A percentile compares a stretch with the other conserved stretches of the same genome.
Conservation (phyloP, 1,284 basidiomycete genomes). For the Xerocomus amazonicus region DNA sequence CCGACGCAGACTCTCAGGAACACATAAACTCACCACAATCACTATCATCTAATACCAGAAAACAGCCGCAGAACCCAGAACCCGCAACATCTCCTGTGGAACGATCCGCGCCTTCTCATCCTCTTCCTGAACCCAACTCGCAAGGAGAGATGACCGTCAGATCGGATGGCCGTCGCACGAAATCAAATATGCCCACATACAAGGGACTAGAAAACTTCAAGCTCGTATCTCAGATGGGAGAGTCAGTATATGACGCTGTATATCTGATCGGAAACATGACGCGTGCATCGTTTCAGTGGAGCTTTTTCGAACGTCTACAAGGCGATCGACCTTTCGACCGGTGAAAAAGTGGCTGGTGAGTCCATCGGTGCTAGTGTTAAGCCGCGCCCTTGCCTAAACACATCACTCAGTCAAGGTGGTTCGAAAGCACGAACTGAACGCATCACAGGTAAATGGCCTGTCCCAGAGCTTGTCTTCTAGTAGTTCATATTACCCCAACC, state of each 20-base stretch:
- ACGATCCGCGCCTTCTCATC: conserved; percentile 32
- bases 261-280: conserved; percentile 9
- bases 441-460: conserved; percentile 81
- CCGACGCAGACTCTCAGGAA: conserved; percentile 33
- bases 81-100: conserved; percentile 27
- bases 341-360: conserved; percentile 83
- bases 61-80: conserved; percentile 27
- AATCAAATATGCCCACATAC: conserved; percentile 77
- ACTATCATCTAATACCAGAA: conserved; percentile 31
- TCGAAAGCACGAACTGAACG: conserved; percentile 93
- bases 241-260: conserved; percentile 55
- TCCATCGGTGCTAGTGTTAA: conserved; percentile 18
- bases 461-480: conserved; percentile 18
- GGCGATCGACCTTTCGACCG: conserved; percentile 75
- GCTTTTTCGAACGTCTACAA: conserved; percentile 99
- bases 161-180: conserved; percentile 72
- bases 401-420: conserved; percentile 83
- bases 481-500: conserved; percentile 32
- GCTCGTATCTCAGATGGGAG: conserved; percentile 92
- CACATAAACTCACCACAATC: conserved; percentile 24
- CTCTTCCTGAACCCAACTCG: conserved; percentile 43
- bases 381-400: conserved; percentile 8
- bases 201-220: conserved; percentile 82
- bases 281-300: conserved; percentile 51
- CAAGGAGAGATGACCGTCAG: conserved; percentile 66